Evolutionary conservation across 2,329 filamentous ascomycete species (phyloP).

Genomic region (Fusarium dlaminii): DNA sequence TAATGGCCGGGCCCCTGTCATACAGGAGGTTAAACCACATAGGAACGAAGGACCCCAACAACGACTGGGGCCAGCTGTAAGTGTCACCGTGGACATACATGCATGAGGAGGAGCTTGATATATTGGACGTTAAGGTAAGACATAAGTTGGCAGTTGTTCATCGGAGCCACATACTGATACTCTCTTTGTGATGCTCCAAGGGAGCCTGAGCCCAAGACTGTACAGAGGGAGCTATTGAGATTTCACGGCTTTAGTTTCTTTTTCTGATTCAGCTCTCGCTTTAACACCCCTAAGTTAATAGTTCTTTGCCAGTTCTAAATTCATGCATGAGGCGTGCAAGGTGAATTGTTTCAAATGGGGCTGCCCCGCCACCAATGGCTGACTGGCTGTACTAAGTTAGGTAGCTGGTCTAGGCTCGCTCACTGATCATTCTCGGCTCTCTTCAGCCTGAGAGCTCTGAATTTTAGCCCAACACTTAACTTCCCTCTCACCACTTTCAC

Average conservation of each 20-base stretch:
- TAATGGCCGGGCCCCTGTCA: slow-evolving; percentile 21
- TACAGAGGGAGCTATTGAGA: neutral
- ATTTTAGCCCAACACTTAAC: slow-evolving; percentile 38
- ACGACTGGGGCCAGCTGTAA: slow-evolving; percentile 5
- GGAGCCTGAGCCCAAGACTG: neutral
- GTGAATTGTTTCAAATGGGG: slow-evolving; percentile 25
- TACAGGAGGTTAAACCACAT: slow-evolving; percentile 13
- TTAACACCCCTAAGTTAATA: neutral
- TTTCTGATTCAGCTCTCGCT: neutral
- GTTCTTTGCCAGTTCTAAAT: slow-evolving; percentile 2
- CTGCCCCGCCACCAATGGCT: slow-evolving; percentile 23
- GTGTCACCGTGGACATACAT: slow-evolving; percentile 14
- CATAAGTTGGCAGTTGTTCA: neutral
- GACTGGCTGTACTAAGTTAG: neutral
- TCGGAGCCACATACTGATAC: neutral
- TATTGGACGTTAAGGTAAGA: slow-evolving; percentile 4
- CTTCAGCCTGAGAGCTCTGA: slow-evolving; percentile 37
- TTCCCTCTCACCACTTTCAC: slow-evolving; percentile 21
- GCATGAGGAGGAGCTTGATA: slow-evolving; percentile 18
- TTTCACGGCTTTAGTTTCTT: neutral
- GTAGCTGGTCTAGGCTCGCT: slow-evolving; percentile 21
- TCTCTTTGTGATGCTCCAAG: neutral
- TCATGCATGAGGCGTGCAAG: slow-evolving; percentile 2
- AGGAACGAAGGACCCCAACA: slow-evolving; percentile 21
- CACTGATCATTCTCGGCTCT: slow-evolving; percentile 22